Evolutionary conservation across 208 protist genomes (phyloP).

Genomic region (Blechomonas ayalai): DNA sequence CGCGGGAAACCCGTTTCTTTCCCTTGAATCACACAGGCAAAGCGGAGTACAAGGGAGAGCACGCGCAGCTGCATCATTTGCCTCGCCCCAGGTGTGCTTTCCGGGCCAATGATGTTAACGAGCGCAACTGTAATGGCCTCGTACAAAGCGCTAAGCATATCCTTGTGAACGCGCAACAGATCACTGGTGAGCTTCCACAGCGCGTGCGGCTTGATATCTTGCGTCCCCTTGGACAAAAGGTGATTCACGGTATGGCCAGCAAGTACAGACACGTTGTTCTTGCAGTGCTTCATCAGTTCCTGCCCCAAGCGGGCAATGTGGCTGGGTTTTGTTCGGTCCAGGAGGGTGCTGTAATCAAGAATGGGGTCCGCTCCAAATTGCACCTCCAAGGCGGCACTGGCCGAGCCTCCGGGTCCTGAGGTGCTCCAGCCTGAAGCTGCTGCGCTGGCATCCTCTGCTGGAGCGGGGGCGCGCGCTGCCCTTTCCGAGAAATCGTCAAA

Average conservation of each 20-base stretch:
- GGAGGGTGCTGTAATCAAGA: slow-evolving; percentile 17
- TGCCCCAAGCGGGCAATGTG: slow-evolving; percentile 12
- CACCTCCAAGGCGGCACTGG: no score
- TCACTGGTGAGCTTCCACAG: slow-evolving; percentile 22
- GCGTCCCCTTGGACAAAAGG: slow-evolving; percentile 8
- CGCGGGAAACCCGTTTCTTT: not conserved
- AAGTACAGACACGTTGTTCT: slow-evolving; percentile 5
- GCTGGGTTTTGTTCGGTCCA: slow-evolving; percentile 11
- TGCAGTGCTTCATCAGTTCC: slow-evolving; percentile 17
- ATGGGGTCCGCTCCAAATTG: slow-evolving; percentile 29
- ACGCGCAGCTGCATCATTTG: slow-evolving; percentile 7
- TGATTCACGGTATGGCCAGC: slow-evolving; percentile 14
- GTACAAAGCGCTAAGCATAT: slow-evolving; percentile 13
- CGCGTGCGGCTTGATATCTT: slow-evolving; percentile 4
- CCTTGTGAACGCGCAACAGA: slow-evolving; percentile 9
- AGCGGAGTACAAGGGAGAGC: slow-evolving; percentile 13
- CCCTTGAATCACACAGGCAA: slow-evolving; percentile 11
- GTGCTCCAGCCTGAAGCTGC: no score
- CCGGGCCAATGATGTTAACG: slow-evolving; percentile 7
- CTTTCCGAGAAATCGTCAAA: no score
- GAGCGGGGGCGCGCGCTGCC: no score
- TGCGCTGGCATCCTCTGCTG: no score
- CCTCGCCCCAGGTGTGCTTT: slow-evolving; percentile 1
- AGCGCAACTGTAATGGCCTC: slow-evolving; percentile 4
- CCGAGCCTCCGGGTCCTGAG: no score